Base-by-base conservation (phyloP, 345 rosid genomes). In the Erysimum cheiranthoides region DNA sequence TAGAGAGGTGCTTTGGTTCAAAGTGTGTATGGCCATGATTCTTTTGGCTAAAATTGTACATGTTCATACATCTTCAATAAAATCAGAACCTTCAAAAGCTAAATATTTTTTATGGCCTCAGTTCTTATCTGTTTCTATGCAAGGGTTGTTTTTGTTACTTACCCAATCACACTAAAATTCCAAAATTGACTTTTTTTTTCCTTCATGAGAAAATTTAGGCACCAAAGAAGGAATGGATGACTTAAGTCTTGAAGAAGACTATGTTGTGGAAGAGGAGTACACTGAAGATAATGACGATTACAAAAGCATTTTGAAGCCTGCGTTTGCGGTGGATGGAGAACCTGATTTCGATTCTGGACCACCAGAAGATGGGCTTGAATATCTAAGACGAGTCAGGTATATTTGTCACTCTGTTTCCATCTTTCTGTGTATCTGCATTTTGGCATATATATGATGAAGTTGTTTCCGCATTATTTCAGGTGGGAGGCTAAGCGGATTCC, bases 401-500 rank as follows among this genome's bases (percentile, higher is more conserved):
- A 59, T 50, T 3, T 72, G 39, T 74, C 66, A 54, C 66, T 70
- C 14, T 53, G 34, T 76, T 34, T 38, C 65, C 6, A 63, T 56
- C 21, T 63, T 18, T 57, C 56, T 39, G 14, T 30, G 49, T 47
- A 54, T 45, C n/a, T 56, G 27, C 72, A 13, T 61, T 77, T 35
- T 4, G 45, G 43, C n/a, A 31, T 59, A 6, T 35, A 6, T 56
- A 49, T 64, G 63, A 6, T 56, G 3, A 27, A 36, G 10, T 70
- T 70, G 43, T 77, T 75, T 71, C 14, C 21, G 18, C 49, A 59
- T n/a, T n/a, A n/a, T 27, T 63, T 70, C 57, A 95, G 99, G 85
- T 95, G 99, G 99, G 99, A 95, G 85, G 97, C 99, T 66, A 83
- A 88, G 71, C 88, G 54, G 50, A 76, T 90, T 79, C 96, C 97